Conservation (phyloP, 78 protist genomes). For the Dictyostelium brefeldianum region DNA sequence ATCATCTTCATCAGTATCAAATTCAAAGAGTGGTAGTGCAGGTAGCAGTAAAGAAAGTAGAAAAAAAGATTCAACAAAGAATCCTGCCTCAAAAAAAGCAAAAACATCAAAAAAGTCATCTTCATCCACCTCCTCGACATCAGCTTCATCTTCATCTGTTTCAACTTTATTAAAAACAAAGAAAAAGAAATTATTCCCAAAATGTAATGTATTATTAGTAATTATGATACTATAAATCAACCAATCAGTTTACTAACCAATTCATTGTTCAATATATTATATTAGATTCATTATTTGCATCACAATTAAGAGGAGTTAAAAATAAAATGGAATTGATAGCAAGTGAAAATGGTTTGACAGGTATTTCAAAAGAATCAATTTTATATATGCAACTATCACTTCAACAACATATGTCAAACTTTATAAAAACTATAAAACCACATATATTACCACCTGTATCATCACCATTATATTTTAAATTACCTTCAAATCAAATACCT, state of each 20-base stretch:
- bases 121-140: background rate
- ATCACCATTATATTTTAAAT: background rate
- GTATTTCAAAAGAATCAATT: slow-evolving; percentile 49
- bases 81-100: background rate
- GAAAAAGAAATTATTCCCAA: slow-evolving; percentile 53
- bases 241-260: background rate
- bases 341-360: slow-evolving; percentile 40
- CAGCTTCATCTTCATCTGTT: background rate
- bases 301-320: slow-evolving; percentile 39
- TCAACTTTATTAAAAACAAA: background rate
- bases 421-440: slow-evolving; percentile 26
- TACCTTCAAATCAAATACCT: slow-evolving; percentile 13
- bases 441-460: background rate
- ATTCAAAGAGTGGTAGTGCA: background rate
- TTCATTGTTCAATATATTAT: background rate
- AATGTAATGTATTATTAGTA: slow-evolving; percentile 35
- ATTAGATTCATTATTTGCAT: slow-evolving; percentile 62
- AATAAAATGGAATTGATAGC: slow-evolving; percentile 62
- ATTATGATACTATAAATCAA: background rate
- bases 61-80: slow-evolving; percentile 13
- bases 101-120: background rate
- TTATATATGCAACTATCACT: slow-evolving; percentile 65
- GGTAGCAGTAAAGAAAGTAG: background rate
- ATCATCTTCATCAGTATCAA: background rate
- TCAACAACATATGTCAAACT: slow-evolving; percentile 45